phyloP scores from a whole-genome alignment of 768 basidiomycete genomes.

The Macrocybe gigantea region DNA sequence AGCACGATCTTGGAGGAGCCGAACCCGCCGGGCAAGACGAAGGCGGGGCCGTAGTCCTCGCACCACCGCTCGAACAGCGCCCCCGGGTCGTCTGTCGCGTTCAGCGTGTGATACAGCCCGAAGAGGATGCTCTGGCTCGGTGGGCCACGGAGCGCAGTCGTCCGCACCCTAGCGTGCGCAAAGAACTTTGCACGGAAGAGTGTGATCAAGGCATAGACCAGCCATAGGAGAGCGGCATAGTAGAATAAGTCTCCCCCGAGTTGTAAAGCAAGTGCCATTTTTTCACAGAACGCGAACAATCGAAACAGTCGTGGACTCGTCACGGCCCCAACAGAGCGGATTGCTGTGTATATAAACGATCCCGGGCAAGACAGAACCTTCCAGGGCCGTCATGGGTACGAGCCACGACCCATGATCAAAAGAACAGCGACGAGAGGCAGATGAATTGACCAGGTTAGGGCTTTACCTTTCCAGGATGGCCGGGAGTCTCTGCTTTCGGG shows the following conservation, averaged over 20 bases:
- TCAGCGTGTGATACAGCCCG: slow-evolving; percentile 27
- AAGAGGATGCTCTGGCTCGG: slow-evolving; percentile 33
- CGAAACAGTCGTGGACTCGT: not conserved
- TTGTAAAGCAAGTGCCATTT: not conserved
- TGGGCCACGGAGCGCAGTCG: slow-evolving; percentile 38
- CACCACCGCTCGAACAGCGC: slow-evolving; percentile 41
- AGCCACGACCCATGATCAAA: too few species aligned
- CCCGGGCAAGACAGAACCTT: too few species aligned
- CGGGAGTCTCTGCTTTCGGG: too few species aligned
- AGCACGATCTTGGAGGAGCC: slow-evolving; percentile 29
- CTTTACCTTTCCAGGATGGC: too few species aligned
- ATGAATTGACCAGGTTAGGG: too few species aligned
- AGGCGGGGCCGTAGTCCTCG: slow-evolving; percentile 41
- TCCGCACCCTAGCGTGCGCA: not conserved
- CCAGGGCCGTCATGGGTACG: too few species aligned
- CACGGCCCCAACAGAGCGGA: not conserved
- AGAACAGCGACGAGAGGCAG: too few species aligned
- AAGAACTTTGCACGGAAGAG: not conserved
- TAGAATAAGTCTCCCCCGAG: not conserved
- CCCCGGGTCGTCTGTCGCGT: slow-evolving; percentile 21
- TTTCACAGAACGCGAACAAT: not conserved
- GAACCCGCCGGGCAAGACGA: slow-evolving; percentile 28
- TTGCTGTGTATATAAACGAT: not conserved
- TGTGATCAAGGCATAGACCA: too few species aligned
- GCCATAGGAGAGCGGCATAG: too few species aligned